Conservation (phyloP, 176 grass and related monocot genomes). For the Hyparrhenia diplandra region DNA sequence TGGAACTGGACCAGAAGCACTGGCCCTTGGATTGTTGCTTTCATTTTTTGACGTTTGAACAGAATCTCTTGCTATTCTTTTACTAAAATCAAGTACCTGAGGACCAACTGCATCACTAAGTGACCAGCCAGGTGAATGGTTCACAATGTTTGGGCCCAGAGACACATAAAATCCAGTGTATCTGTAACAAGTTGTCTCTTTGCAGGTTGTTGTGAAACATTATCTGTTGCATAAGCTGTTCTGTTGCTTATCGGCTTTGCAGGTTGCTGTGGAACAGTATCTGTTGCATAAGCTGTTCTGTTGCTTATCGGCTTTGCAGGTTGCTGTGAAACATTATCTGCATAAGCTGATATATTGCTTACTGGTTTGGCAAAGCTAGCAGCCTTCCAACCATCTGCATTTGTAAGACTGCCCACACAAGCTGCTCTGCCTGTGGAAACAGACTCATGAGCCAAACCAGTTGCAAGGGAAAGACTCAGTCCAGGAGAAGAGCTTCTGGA, state of each 20-base stretch:
- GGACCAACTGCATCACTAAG: slow-evolving; percentile 44
- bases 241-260: too few relatives aligned
- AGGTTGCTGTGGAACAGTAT: too few relatives aligned
- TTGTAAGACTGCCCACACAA: slow-evolving; percentile 19
- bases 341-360: slow-evolving; percentile 38
- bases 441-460: slow-evolving; percentile 30
- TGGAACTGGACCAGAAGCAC: background rate
- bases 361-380: slow-evolving; percentile 12
- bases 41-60: slow-evolving; percentile 15
- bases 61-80: slow-evolving; percentile 27
- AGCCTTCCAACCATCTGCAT: slow-evolving; percentile 35
- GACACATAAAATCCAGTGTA: slow-evolving; percentile 23
- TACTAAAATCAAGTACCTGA: slow-evolving; percentile 44
- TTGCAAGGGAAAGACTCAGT: slow-evolving; percentile 26
- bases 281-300: slow-evolving; percentile 23
- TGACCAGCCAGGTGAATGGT: slow-evolving; percentile 41
- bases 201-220: slow-evolving; percentile 32
- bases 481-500: slow-evolving; percentile 34
- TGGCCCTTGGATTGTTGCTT: slow-evolving; percentile 12
- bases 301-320: slow-evolving; percentile 40
- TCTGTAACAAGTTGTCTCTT: slow-evolving; percentile 47
- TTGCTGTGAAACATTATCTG: slow-evolving; percentile 34
- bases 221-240: too few relatives aligned
- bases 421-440: slow-evolving; percentile 10
- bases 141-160: slow-evolving; percentile 13